Evolutionary conservation across 306 rosid genomes (phyloP), one percentile per base, ranked within the genome.

Genomic region (Citrullus amarus): DNA sequence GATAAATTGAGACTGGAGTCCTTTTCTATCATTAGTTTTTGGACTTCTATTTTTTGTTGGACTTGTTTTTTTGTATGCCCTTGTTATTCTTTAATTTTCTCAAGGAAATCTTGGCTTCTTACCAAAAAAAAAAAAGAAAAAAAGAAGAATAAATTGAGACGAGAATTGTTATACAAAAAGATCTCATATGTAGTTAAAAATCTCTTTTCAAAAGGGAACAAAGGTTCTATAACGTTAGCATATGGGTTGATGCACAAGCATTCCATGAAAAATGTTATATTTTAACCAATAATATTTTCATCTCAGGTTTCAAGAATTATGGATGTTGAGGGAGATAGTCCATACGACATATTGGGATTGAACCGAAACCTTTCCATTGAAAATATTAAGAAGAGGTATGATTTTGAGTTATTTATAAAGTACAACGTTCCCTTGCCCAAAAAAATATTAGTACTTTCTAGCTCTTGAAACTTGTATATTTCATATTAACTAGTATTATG

Each of bases 301-400:
- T 79, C 75, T 39, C 89, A 94, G 97, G 97, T 94, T 61, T 85
- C 96, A 78, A 86, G 98, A 84, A 94, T 94, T 80, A 89, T 94
- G 96, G 95, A 85, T 48, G 87, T 81, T 66, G 96, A 80, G 61
- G 87, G 80, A 57, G 94, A 86, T 80, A 82, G 84, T 84, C 95
- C 94, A 43, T 94, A 92, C 80, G 98, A 92, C 82, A 81, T 94
- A 81, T 79, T 94, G 16, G 97, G 97, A 81, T 91, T 89, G 61
- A 94, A 94, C 86, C 90, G 82, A 57, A 92, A 87, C 84, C 90
- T 91, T 90, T 82, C 97, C 5, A 60, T 68, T 28, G 95, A 83
- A 28, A 92, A 94, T 82, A 80, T 94, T 58, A 94, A 94, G 91
- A 94, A 94, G 88, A 88, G 88, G 98, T 89, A 78, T 62, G 81